A percentile compares a stretch with the other conserved stretches of the same genome.
Evolutionary conservation across 2,329 filamentous ascomycete genomes (phyloP).

Genomic region (Talaromyces rugulosus): DNA sequence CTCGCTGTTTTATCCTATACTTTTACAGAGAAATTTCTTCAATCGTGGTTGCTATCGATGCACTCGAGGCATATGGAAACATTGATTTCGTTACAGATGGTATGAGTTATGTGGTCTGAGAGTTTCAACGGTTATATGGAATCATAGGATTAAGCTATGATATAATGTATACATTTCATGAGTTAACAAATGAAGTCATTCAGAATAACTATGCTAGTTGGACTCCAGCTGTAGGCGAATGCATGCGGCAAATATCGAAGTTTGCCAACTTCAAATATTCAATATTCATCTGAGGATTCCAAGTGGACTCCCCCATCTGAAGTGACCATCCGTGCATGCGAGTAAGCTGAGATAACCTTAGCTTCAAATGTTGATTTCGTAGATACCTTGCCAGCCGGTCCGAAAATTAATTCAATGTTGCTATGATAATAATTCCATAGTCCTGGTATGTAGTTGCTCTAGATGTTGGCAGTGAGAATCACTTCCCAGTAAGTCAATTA

Average conservation of each 20-base stretch:
- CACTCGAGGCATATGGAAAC: background rate
- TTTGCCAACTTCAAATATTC: background rate
- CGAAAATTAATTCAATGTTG: background rate
- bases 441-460: background rate
- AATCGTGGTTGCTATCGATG: background rate
- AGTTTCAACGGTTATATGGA: background rate
- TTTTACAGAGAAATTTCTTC: background rate
- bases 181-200: background rate
- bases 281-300: background rate
- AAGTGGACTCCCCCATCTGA: background rate
- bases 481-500: background rate
- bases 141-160: background rate
- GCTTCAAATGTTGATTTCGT: background rate
- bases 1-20: background rate
- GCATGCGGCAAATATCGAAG: background rate
- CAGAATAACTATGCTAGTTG: background rate
- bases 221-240: background rate
- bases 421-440: background rate
- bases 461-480: background rate
- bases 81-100: background rate
- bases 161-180: slow-evolving; percentile 8
- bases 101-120: background rate
- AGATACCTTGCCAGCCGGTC: background rate
- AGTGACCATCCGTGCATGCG: background rate
- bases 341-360: background rate